Evolutionary conservation across 345 rosid genomes (phyloP), one percentile per base, ranked within the genome.

Genomic region (Lumnitzera racemosa): DNA sequence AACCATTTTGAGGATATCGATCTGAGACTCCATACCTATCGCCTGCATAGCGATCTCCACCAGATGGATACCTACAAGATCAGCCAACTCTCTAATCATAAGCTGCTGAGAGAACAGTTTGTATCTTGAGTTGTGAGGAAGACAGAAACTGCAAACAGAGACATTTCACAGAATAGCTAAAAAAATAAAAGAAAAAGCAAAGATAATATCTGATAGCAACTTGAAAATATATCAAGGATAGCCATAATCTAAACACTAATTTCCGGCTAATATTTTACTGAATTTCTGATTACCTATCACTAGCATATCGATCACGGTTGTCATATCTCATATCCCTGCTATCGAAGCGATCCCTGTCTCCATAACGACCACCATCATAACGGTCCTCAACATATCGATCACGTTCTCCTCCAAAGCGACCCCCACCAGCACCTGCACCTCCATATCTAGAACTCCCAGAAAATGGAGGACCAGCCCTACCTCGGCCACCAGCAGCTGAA

Each of bases 351-450:
- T 86, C 95, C 75, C 95, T 83, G 49, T 77, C 96, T 61, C 92
- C 88, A 76, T 70, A 84, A 11, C 96, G 92, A 41, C 91, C 84
- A 47, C 87, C 86, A 61, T 88, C 97, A 68, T 90, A 90, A 16
- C 96, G 95, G 61, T 90, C 92, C 62, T 90, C 99, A n/a, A 88
- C 12, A 65, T 61, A 88, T n/a, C 94, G 88, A 55, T 90, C 99
- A 23, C 95, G 96, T 55, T 84, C 95, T 12, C 79, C 94, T 24
- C 83, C 83, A 59, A 84, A 80, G 53, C 90, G 88, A 71, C 88
- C 92, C 15, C 77, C 92, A 53, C 85, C 90, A 24, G 76, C 77
- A 70, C 77, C 83, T 29, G 86, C 73, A 20, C 90, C 96, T 54
- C 92, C 88, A 73, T 76, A 84, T 73, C 95, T 82, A 63, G 85